These are phyloP conservation scores for Colletotrichum endophyticum DNA, from an alignment of 2,329 filamentous ascomycete genomes.

Conservation along the genomic window DNA sequence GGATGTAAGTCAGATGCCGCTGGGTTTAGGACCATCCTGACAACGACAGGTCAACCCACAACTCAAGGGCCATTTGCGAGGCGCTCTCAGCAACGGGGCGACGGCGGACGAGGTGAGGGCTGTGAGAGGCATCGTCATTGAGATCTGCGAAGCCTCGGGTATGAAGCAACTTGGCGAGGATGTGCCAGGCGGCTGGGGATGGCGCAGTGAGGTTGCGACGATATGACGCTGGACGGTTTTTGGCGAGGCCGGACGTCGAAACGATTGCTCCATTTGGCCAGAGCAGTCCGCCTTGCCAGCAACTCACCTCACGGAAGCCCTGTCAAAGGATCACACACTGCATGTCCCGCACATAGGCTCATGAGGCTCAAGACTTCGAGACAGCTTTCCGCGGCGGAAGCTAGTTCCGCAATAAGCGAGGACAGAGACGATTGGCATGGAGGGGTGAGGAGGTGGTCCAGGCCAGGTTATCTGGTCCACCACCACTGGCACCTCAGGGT, in stretches of 20 bases:
- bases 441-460: background rate
- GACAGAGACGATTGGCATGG: background rate
- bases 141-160: slow-evolving; percentile 50
- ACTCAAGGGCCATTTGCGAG: slow-evolving; percentile 56
- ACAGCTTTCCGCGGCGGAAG: background rate
- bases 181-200: slow-evolving; percentile 46
- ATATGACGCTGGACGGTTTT: slow-evolving; percentile 28
- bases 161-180: slow-evolving; percentile 44
- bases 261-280: background rate
- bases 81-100: slow-evolving; percentile 54
- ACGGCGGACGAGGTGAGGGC: slow-evolving; percentile 52
- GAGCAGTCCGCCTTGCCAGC: background rate
- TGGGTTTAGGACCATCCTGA: background rate
- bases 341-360: background rate
- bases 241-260: background rate
- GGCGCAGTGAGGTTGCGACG: slow-evolving; percentile 48
- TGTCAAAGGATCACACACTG: background rate
- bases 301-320: background rate
- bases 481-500: background rate
- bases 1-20: slow-evolving; percentile 41
- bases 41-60: slow-evolving; percentile 51
- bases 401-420: slow-evolving; percentile 12
- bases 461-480: slow-evolving; percentile 1
- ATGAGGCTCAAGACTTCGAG: background rate
- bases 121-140: slow-evolving; percentile 48